Conservation (phyloP, 495 filamentous ascomycete species). For the Xylaria nigripes region DNA sequence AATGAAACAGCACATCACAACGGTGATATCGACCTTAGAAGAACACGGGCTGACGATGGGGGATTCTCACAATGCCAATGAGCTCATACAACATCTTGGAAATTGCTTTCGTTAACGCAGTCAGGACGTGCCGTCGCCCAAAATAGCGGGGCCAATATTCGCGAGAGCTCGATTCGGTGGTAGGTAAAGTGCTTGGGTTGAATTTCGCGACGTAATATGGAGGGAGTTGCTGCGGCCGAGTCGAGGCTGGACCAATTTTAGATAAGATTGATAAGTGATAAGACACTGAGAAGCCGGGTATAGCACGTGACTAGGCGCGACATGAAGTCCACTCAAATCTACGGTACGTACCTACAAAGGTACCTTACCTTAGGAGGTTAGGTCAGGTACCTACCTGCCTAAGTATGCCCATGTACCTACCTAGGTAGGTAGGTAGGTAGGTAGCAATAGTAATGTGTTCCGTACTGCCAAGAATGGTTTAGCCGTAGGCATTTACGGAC, state of each 20-base stretch:
- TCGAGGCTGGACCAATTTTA: not conserved
- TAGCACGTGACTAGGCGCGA: not conserved
- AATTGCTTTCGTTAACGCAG: not conserved
- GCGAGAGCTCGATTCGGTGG: not conserved
- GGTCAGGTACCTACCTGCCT: no score
- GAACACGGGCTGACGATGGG: not conserved
- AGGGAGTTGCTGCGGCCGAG: not conserved
- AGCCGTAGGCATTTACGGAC: no score
- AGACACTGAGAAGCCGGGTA: not conserved
- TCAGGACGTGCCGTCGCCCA: not conserved
- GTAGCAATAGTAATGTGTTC: no score
- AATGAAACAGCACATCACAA: not conserved
- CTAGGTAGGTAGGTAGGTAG: no score
- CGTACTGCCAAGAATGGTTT: no score
- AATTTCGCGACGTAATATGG: not conserved
- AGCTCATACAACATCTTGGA: constrained; percentile 88
- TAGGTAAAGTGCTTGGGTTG: not conserved
- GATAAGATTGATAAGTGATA: not conserved
- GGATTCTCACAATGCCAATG: constrained; percentile 74
- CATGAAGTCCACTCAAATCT: no score
- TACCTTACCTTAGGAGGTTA: no score
- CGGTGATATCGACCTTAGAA: not conserved
- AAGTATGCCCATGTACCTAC: no score
- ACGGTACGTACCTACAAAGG: no score
- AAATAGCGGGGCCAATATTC: no score